Base-by-base conservation (phyloP, 495 filamentous ascomycete species). In the Trichoderma parareesei region DNA sequence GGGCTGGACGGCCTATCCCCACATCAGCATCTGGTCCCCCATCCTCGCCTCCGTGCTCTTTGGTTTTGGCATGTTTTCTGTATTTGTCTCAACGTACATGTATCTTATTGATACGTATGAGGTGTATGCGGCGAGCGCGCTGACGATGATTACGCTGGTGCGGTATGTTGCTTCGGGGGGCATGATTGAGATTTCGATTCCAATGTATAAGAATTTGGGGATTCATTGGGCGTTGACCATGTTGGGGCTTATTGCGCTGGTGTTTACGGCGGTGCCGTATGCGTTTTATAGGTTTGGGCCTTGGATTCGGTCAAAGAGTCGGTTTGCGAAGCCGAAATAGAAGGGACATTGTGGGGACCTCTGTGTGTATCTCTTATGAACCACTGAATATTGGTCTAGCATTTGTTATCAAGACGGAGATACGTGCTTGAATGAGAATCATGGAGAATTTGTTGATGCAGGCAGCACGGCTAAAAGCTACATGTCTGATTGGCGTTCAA, bases 101-200 rank as follows among this genome's bases (percentile, higher is more conserved):
- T 87, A 85, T 67, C 77, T 86, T 60, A 81, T 85, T 53, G 81
- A 85, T 63, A 74, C 73, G 35, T 87, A 85, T 68, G 80, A 77
- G 16, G 71, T 71, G 53, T 75, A 78, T 60, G 71, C 78, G 0
- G 82, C 79, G 2, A 78, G 73, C 71, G 62, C 35, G 5, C 72
- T 85, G 49, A 78, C 79, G 4, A 78, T 77, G 65, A 77, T 81
- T 63, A 82, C 82, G 3, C 71, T 84, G 13, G 72, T 81, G 13
- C 71, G 84, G 35, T 85, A 86, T 61, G 69, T 76, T 14, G 75
- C 78, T 41, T 79, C 83, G 2, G 82, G 82, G 0, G 81, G 75
- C 0, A 81, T 85, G 74, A 74, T 79, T 5, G 69, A 73, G 66
- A 75, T 69, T 13, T 67, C 71, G 13, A 68, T 68, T 7, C 76